Conservation (phyloP, 805 yeast genomes). For the Spathaspora arborariae region DNA sequence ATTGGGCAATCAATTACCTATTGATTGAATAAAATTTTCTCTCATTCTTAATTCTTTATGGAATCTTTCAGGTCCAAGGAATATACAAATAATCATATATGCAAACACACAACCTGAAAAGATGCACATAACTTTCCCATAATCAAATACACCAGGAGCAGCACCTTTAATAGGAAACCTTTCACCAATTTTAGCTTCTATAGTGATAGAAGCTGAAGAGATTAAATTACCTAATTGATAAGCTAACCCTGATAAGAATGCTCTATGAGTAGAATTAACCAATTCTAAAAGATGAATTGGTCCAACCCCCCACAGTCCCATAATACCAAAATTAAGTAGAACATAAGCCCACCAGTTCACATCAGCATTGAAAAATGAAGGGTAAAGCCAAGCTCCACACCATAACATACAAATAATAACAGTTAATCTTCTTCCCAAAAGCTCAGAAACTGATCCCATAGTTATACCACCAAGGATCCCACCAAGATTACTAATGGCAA, state of each 20-base stretch:
- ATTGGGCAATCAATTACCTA: too few relatives aligned
- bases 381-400: slow-evolving; percentile 39
- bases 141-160: slow-evolving; percentile 34
- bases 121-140: slow-evolving; percentile 62
- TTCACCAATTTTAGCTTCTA: slow-evolving; percentile 61
- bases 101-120: slow-evolving; percentile 62
- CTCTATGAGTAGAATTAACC: slow-evolving; percentile 58
- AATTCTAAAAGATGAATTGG: slow-evolving; percentile 62
- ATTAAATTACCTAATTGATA: slow-evolving; percentile 70
- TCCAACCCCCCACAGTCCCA: slow-evolving; percentile 68
- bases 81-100: slow-evolving; percentile 43
- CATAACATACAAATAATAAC: slow-evolving; percentile 29
- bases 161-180: slow-evolving; percentile 34
- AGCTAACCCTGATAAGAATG: slow-evolving; percentile 59
- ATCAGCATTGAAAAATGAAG: slow-evolving; percentile 28
- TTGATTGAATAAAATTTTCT: neutral
- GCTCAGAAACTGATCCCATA: slow-evolving; percentile 42
- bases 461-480: slow-evolving; percentile 39
- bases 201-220: slow-evolving; percentile 66
- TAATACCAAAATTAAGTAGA: slow-evolving; percentile 60
- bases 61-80: slow-evolving; percentile 58
- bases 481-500: slow-evolving; percentile 39
- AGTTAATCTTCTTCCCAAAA: slow-evolving; percentile 34
- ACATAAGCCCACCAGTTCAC: slow-evolving; percentile 32
- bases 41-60: slow-evolving; percentile 3